Evolutionary conservation across 1,284 basidiomycete species (phyloP), one percentile per base, ranked within the genome.

Genomic region (Athelia psychrophila): DNA sequence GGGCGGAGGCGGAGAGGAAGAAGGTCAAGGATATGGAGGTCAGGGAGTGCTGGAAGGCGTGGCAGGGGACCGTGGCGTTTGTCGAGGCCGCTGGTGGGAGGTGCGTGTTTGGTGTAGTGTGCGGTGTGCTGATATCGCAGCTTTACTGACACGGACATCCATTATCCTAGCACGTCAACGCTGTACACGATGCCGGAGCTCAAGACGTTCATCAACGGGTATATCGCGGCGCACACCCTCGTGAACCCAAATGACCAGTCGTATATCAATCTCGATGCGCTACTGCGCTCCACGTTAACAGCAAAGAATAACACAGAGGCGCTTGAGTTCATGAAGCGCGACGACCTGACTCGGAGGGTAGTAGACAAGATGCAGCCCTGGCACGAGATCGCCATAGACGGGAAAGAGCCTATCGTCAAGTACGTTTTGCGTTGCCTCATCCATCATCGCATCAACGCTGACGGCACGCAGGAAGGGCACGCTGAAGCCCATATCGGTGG

Each of bases 41-140:
- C 36, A 78, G 68, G 42, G 89, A 92, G 64, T 60, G 90, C 18
- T 93, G 85, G 86, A 92, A 88, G 59, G 89, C 92, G 2, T 77
- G 83, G 59, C 75, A 76, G 32, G 58, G 63, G 3, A 81, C 76
- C 3, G 64, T 81, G 1, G 68, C 65, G 2, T 77, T 93, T 54
- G 91, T 93, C 66, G 77, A 83, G 48, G 80, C 66, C 47, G 78
- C 75, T 50, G 83, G 72, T 57, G 76, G 78, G 66, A 74, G 78
- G 86, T 84, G 58, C 52, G 78, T 69, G 36, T 32, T 52, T 25
- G 8, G 42, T 50, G 44, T 30, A 27, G 4, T 27, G 50, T n/a
- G 25, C 18, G 16, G 20, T 35, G 24, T 45, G 50, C 32, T 32
- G 44, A 51, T 53, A n/a, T n/a, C n/a, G n/a, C n/a, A n/a, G n/a